Evolutionary conservation across 768 basidiomycete genomes (phyloP).

Genomic region (Leccinum arenicola): DNA sequence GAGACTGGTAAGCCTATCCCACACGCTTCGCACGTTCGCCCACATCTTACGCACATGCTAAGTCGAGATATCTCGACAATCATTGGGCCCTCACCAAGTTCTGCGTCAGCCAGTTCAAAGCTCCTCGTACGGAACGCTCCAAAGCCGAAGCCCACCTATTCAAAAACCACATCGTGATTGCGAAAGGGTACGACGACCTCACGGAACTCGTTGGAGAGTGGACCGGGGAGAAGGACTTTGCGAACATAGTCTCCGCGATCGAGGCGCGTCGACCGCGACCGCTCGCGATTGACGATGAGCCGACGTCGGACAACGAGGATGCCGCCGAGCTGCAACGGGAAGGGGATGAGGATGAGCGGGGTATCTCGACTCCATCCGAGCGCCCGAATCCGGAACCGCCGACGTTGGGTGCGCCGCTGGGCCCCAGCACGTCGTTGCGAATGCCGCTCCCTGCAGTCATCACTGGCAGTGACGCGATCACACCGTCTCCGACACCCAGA

Average conservation of each 20-base stretch:
- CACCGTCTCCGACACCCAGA: slow-evolving; percentile 42
- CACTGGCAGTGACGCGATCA: slow-evolving; percentile 43
- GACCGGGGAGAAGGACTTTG: slow-evolving; percentile 63
- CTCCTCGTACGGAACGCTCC: slow-evolving; percentile 49
- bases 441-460: slow-evolving; percentile 38
- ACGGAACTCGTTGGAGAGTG: slow-evolving; percentile 48
- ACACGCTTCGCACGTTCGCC: not conserved
- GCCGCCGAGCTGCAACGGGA: not conserved
- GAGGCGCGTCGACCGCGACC: slow-evolving; percentile 22
- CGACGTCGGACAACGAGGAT: not conserved
- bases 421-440: slow-evolving; percentile 39
- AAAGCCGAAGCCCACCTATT: slow-evolving; percentile 59
- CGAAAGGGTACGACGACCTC: slow-evolving; percentile 62
- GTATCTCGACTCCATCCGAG: slow-evolving; percentile 43
- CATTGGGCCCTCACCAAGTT: slow-evolving; percentile 87
- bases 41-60: slow-evolving; percentile 5
- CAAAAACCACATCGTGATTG: slow-evolving; percentile 50
- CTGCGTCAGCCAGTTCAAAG: slow-evolving; percentile 80
- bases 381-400: slow-evolving; percentile 62
- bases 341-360: slow-evolving; percentile 29
- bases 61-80: slow-evolving; percentile 77
- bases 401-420: slow-evolving; percentile 40
- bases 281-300: slow-evolving; percentile 14
- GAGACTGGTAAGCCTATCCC: slow-evolving; percentile 51
- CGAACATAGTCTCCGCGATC: slow-evolving; percentile 51